A percentile compares a stretch with the other conserved stretches of the same genome.
These are phyloP conservation scores for Biscutella auriculata DNA, from an alignment of 441 rosid genomes.

Conservation along the genomic window DNA sequence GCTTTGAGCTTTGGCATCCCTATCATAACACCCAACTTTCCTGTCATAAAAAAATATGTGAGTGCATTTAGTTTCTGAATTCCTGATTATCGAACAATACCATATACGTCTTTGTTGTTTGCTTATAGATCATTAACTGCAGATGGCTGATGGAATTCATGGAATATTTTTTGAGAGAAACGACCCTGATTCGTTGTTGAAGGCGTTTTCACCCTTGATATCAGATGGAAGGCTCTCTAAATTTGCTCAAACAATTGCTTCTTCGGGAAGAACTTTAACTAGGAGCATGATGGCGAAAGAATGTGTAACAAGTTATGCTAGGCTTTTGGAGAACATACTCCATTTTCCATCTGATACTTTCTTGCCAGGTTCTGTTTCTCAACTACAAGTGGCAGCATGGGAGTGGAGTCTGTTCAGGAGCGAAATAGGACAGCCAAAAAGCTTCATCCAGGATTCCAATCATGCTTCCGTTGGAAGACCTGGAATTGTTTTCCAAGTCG, in stretches of 20 bases:
- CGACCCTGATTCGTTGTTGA: slow-evolving; percentile 56
- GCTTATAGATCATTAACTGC: slow-evolving; percentile 19
- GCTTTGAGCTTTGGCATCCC: slow-evolving; percentile 90
- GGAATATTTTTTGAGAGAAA: slow-evolving; percentile 56
- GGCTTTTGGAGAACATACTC: slow-evolving; percentile 65
- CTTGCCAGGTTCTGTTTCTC: slow-evolving; percentile 60
- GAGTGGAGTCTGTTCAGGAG: slow-evolving; percentile 64
- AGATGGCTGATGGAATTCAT: slow-evolving; percentile 70
- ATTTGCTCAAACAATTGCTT: slow-evolving; percentile 61
- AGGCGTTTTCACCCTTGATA: slow-evolving; percentile 63
- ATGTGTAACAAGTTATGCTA: slow-evolving; percentile 65
- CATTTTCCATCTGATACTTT: slow-evolving; percentile 68
- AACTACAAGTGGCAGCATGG: slow-evolving; percentile 57
- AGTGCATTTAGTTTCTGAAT: slow-evolving; percentile 24
- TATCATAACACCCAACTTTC: slow-evolving; percentile 65
- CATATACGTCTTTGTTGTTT: not conserved
- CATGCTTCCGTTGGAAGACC: slow-evolving; percentile 26
- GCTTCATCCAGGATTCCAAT: slow-evolving; percentile 22
- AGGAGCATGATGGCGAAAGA: slow-evolving; percentile 75
- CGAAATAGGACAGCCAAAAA: slow-evolving; percentile 31
- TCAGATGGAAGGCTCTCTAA: slow-evolving; percentile 71
- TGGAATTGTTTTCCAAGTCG: slow-evolving; percentile 48
- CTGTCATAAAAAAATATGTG: slow-evolving; percentile 71
- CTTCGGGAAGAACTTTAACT: slow-evolving; percentile 70
- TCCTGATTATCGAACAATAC: slow-evolving; percentile 8